phyloP scores from a whole-genome alignment of 176 grass and related monocot species.

The Pontederia crassipes region DNA sequence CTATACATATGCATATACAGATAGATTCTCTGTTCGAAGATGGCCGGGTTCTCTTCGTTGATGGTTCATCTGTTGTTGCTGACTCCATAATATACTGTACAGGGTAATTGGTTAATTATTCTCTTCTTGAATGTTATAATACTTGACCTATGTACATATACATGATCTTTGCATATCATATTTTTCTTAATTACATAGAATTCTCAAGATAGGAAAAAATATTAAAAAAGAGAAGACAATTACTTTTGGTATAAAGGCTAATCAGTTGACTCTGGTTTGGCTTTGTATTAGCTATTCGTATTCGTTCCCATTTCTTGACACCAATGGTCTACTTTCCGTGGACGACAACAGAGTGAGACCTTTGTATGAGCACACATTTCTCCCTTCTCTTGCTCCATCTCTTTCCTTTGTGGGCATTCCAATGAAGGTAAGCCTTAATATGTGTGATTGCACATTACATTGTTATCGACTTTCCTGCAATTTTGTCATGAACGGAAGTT shows the following conservation, averaged over 20 bases:
- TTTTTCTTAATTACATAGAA: too few species aligned
- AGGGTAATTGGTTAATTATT: constrained; percentile 1
- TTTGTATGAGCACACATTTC: constrained; percentile 39
- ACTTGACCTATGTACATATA: background rate
- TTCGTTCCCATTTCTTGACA: constrained; percentile 37
- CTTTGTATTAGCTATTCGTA: constrained; percentile 10
- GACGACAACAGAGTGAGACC: constrained; percentile 34
- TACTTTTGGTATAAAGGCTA: too few species aligned
- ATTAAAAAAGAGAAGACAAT: too few species aligned
- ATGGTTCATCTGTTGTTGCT: constrained; percentile 13
- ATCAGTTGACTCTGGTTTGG: background rate
- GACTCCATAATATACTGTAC: constrained; percentile 36
- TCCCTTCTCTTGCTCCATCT: constrained; percentile 20
- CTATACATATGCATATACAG: constrained; percentile 6
- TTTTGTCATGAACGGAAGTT: too few species aligned
- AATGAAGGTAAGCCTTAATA: background rate
- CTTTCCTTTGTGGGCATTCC: constrained; percentile 21
- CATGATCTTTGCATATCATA: background rate
- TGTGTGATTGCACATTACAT: too few species aligned
- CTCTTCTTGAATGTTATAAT: background rate
- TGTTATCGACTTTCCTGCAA: too few species aligned
- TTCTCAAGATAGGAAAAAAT: background rate
- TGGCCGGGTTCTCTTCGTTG: constrained; percentile 24
- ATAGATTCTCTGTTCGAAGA: background rate
- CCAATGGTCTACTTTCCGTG: background rate